Percentiles rank a stretch among this genome's conserved stretches.
These are phyloP conservation scores for Wickerhamomyces xylosicus DNA, from an alignment of 805 yeast genomes.

Conservation along the genomic window DNA sequence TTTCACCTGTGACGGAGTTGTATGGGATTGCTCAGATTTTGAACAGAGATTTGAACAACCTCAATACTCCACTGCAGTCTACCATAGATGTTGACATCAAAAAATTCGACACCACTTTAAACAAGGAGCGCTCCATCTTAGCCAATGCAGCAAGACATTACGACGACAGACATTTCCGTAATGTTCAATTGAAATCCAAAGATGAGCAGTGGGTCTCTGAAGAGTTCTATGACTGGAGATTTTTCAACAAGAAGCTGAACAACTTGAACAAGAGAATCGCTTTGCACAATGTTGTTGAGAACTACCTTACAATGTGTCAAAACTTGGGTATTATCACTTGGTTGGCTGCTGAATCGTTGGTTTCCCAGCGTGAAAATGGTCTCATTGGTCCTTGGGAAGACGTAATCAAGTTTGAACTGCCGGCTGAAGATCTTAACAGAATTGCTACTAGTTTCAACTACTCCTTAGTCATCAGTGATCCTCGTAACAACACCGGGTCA, in stretches of 20 bases:
- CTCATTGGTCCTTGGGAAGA: constrained; percentile 43
- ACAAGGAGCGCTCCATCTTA: constrained; percentile 19
- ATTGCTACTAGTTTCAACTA: constrained; percentile 37
- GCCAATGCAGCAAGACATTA: constrained; percentile 23
- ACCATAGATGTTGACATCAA: constrained; percentile 12
- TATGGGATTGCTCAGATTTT: constrained; percentile 19
- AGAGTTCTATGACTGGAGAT: constrained; percentile 56
- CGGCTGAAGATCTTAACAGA: constrained; percentile 34
- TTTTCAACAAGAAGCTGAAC: constrained; percentile 36
- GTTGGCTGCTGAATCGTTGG: constrained; percentile 38
- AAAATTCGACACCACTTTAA: constrained; percentile 19
- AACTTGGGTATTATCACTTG: constrained; percentile 33
- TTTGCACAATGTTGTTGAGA: constrained; percentile 34
- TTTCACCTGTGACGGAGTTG: constrained; percentile 18
- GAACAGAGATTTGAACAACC: constrained; percentile 21
- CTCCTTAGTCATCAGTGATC: constrained; percentile 33
- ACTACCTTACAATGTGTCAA: constrained; percentile 34
- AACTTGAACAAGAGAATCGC: constrained; percentile 30
- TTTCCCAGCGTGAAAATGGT: constrained; percentile 43
- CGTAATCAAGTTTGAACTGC: constrained; percentile 39
- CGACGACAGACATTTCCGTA: constrained; percentile 23
- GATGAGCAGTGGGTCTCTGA: constrained; percentile 21
- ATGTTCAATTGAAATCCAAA: constrained; percentile 24
- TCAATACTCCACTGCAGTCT: constrained; percentile 11
- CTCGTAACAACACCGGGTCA: constrained; percentile 32